A percentile compares a stretch with the other conserved stretches of the same genome.
Conservation (phyloP, 306 rosid species). For the Quercus rubra region DNA sequence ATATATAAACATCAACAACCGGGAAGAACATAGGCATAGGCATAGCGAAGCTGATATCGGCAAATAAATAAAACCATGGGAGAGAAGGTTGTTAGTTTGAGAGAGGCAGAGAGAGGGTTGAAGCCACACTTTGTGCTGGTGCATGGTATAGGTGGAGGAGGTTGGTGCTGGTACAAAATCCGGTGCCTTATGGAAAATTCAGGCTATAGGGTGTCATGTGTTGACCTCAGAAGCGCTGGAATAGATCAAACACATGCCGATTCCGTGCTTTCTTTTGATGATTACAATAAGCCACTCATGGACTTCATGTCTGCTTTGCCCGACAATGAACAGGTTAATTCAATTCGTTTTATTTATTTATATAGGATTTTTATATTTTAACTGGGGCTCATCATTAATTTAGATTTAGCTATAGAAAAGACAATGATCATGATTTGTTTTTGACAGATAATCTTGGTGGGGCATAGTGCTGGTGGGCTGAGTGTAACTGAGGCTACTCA, state of each 20-base stretch:
- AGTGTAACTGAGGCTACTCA: constrained; percentile 71
- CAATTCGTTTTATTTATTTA: too few species aligned
- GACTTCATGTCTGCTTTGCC: constrained; percentile 68
- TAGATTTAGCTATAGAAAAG: too few species aligned
- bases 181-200: constrained; percentile 87
- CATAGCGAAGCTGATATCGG: constrained; percentile 6
- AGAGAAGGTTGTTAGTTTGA: constrained; percentile 24
- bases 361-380: too few species aligned
- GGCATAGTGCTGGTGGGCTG: constrained; percentile 94
- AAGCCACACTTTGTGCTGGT: constrained; percentile 82
- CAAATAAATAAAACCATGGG: constrained; percentile 29
- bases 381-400: too few species aligned
- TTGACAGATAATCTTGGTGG: constrained; percentile 73
- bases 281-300: constrained; percentile 76
- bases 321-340: constrained; percentile 63
- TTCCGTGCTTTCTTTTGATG: constrained; percentile 64
- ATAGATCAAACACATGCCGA: constrained; percentile 59
- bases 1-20: constrained; percentile 9
- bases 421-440: too few species aligned
- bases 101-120: constrained; percentile 1
- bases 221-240: constrained; percentile 84
- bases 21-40: not conserved
- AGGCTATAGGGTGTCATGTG: constrained; percentile 69
- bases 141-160: constrained; percentile 81
- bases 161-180: constrained; percentile 98